Base-by-base conservation (phyloP, 1,284 basidiomycete genomes). In the Pascua sp. region DNA sequence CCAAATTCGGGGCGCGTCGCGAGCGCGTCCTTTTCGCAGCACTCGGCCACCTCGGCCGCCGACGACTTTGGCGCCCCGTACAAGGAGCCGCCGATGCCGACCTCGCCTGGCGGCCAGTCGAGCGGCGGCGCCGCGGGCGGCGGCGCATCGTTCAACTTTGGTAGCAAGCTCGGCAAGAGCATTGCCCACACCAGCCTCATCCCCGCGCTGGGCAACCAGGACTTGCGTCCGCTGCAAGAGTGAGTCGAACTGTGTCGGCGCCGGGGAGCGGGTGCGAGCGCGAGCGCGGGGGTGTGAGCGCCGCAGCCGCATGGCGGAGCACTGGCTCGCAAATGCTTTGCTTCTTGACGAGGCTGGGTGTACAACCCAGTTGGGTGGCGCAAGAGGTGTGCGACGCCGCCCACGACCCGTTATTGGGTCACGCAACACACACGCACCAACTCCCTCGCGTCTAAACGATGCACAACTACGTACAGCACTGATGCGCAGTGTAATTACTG, bases 141-240 rank as follows among this genome's bases (percentile, higher is more conserved):
- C 16, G 56, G 56, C 17, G 61, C 57, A 8, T 56, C 62, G 1
- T 44, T 45, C 0, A 61, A 46, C 7, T 60, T 67, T 39, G 69
- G 69, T 1, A 65, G 62, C 57, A 74, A 73, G 59, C 48, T 76
- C 9, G 70, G 72, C 48, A 73, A 73, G 52, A 70, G 62, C 37
- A 62, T 76, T 37, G 74, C 74, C 1, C 74, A 76, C 62, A 68
- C 73, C 24, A 71, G 67, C 44, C 47, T 75, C 40, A 78, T 92
- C 13, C 86, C 90, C 32, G 81, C 85, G 0, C 78, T 93, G 4
- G 90, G 88, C 0, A 93, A 92, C 72, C 86, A 86, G 67, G 92
- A 95, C 72, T 77, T 93, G 13, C 80, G 87, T 38, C 83, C 85
- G 0, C 79, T 96, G 5, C 92, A 96, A 72, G 74, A 75, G 74